Base-by-base conservation (phyloP, 768 basidiomycete species). In the Trametes cubensis region DNA sequence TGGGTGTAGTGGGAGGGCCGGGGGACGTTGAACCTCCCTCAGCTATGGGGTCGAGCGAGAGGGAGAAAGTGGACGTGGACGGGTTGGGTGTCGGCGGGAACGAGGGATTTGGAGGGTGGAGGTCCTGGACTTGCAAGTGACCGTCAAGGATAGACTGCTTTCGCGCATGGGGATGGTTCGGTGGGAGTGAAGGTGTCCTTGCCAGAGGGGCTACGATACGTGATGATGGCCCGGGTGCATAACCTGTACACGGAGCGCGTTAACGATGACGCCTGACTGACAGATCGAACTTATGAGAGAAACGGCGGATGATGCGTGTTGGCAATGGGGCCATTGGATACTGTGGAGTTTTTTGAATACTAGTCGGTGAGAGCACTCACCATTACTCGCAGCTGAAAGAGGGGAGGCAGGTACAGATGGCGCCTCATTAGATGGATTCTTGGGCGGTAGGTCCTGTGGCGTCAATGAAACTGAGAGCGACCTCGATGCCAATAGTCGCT, bases 81-180 rank as follows among this genome's bases (percentile, higher is more conserved):
- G 74, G 66, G 54, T 68, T 72, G 7, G 70, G 69, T 1, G 72
- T 66, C n/a, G 69, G 65, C 4, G 67, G 49, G 13, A 62, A 52
- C 15, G 72, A 60, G 14, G 67, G 65, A 15, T 61, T 46, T 14
- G 67, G 64, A 6, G 54, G 49, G 4, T 51, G 50, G 40, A 67
- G 28, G 40, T 74, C 74, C 38, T 74, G 71, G 25, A 77, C 54
- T 47, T 74, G 74, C 7, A 75, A 57, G 18, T 77, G 78, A 1
- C 82, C 83, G 66, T 88, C 86, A 13, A 85, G 60, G 4, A 90
- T 73, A 18, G 90, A 92, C 20, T 84, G 79, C 71, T 92, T 92
- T 38, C 90, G 84, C 0, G 88, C 90, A 63, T 92, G 90, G 0
- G 90, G 90, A 67, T 92, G 90, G 44, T 83, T 80, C 0, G 84